Conservation (phyloP, 2,329 filamentous ascomycete species). For the Stemphylium lycopersici region DNA sequence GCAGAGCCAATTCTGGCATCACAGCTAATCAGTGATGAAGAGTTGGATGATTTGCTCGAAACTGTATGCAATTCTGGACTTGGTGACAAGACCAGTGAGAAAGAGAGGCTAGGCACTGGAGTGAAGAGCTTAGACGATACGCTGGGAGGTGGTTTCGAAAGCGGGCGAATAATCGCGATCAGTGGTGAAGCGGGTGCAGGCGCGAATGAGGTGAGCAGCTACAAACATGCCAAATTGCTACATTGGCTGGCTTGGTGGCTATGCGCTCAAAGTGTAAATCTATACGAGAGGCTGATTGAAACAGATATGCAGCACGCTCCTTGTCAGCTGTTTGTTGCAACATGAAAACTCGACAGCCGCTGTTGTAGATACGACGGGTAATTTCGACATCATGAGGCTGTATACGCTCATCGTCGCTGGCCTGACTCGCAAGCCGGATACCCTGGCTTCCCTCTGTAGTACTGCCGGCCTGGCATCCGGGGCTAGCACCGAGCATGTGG, state of each 20-base stretch:
- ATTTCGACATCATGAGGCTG: slow-evolving; percentile 53
- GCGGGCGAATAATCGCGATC: slow-evolving; percentile 44
- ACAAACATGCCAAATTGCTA: background rate
- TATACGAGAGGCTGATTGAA: background rate
- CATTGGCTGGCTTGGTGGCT: background rate
- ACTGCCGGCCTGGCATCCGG: background rate
- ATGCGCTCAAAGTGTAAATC: background rate
- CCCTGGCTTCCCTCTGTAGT: background rate
- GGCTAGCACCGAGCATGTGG: slow-evolving; percentile 31
- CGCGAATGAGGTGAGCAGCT: slow-evolving; percentile 29
- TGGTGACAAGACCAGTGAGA: background rate
- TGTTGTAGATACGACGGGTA: slow-evolving; percentile 55
- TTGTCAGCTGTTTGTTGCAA: slow-evolving; percentile 49
- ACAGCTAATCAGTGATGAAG: slow-evolving; percentile 20
- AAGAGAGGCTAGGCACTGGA: slow-evolving; percentile 26
- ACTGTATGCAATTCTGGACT: background rate
- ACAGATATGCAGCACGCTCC: slow-evolving; percentile 35
- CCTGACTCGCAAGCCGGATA: slow-evolving; percentile 15
- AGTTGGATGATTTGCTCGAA: slow-evolving; percentile 23
- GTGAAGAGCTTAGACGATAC: slow-evolving; percentile 44
- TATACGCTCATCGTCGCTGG: slow-evolving; percentile 39
- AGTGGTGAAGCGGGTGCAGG: slow-evolving; percentile 39
- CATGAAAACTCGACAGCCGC: slow-evolving; percentile 40
- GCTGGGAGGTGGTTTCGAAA: slow-evolving; percentile 48
- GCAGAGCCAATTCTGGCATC: slow-evolving; percentile 29